Percentiles rank a stretch among this genome's conserved stretches.
These are phyloP conservation scores for Xylaria sp. DNA, from an alignment of 2,329 filamentous ascomycete species.

Conservation along the genomic window DNA sequence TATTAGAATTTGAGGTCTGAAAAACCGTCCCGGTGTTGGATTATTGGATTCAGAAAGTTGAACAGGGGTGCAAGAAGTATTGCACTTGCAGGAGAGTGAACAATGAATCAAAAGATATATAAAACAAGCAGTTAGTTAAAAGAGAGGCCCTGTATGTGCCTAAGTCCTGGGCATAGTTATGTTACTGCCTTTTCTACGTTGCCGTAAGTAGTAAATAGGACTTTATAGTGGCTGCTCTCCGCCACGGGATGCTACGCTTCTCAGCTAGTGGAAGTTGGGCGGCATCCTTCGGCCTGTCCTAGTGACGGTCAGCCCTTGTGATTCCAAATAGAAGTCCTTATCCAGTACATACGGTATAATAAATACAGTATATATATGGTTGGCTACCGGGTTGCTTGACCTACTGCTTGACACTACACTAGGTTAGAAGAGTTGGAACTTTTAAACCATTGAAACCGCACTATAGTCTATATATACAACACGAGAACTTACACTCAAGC, in stretches of 20 bases:
- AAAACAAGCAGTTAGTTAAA: too few species aligned
- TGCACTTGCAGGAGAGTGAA: background rate
- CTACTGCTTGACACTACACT: too few species aligned
- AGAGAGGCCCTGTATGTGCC: too few species aligned
- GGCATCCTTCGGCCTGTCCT: slow-evolving; percentile 4
- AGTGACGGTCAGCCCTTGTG: background rate
- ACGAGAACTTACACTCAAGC: too few species aligned
- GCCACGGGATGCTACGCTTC: background rate
- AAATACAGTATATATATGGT: background rate
- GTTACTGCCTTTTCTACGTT: background rate
- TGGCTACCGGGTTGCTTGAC: too few species aligned
- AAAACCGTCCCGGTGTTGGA: too few species aligned
- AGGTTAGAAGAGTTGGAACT: background rate
- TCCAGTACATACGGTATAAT: background rate
- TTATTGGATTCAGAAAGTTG: too few species aligned
- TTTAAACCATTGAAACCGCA: too few species aligned
- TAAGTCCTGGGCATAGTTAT: too few species aligned
- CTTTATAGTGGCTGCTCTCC: background rate
- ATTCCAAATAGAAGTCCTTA: slow-evolving; percentile 1
- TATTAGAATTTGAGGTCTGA: too few species aligned
- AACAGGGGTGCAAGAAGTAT: background rate
- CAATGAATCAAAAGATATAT: background rate
- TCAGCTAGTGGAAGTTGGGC: background rate
- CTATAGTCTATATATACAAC: too few species aligned
- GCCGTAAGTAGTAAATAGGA: background rate